A percentile compares a stretch with the other conserved stretches of the same genome.
Conservation (phyloP, 257 asterid genomes). For the Gynochthodes officinalis region DNA sequence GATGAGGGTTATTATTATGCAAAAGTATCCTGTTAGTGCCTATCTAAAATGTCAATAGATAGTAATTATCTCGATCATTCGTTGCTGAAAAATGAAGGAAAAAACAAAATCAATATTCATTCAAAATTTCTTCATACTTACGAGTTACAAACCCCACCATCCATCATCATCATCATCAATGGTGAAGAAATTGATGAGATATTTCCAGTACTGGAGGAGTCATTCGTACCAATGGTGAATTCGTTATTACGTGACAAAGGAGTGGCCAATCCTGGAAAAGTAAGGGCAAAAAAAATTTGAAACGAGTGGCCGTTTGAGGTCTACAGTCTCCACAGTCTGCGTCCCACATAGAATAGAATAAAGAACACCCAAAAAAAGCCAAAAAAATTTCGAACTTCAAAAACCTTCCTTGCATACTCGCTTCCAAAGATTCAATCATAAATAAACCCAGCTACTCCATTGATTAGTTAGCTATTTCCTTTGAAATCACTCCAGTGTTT, state of each 20-base stretch:
- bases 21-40: no score
- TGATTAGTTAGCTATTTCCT: conserved; percentile 4
- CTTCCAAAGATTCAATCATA: conserved; percentile 7
- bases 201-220: no score
- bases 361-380: conserved; percentile 16
- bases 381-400: conserved; percentile 34
- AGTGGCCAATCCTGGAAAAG: background rate
- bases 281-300: conserved; percentile 37
- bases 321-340: background rate
- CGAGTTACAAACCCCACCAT: no score
- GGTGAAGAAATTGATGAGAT: no score
- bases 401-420: conserved; percentile 34
- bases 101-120: no score
- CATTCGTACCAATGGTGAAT: conserved; percentile 6
- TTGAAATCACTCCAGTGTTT: background rate
- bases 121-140: no score
- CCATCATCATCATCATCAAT: no score
- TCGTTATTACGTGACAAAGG: background rate
- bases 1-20: no score
- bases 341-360: no score
- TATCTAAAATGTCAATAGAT: no score
- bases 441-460: background rate
- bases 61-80: no score
- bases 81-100: no score
- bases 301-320: conserved; percentile 73